phyloP scores from a whole-genome alignment of 208 protist species.

The Leptomonas pyrrhocoris region DNA sequence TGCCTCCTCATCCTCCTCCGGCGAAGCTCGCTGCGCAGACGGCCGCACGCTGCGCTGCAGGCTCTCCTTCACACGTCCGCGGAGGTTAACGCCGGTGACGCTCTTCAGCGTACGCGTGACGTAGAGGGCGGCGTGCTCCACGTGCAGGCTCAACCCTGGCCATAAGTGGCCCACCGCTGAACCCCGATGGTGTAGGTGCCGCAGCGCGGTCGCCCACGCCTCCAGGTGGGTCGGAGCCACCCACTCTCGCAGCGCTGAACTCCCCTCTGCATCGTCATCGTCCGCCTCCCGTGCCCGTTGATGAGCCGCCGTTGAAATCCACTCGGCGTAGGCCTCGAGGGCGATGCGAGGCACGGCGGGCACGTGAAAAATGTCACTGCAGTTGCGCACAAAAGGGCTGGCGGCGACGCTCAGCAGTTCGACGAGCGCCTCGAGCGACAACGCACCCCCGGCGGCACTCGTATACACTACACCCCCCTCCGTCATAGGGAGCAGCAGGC shows the following conservation, averaged over 20 bases:
- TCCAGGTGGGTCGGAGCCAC: slow-evolving; percentile 33
- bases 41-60: background rate
- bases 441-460: background rate
- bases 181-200: slow-evolving; percentile 2
- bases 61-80: slow-evolving; percentile 19
- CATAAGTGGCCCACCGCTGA: background rate
- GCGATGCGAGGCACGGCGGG: background rate
- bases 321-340: slow-evolving; percentile 8
- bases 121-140: slow-evolving; percentile 27
- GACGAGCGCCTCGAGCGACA: slow-evolving; percentile 35
- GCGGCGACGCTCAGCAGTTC: slow-evolving; percentile 28
- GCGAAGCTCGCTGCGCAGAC: background rate
- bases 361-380: slow-evolving; percentile 1
- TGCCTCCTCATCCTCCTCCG: background rate
- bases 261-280: background rate
- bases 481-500: slow-evolving; percentile 13
- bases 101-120: slow-evolving; percentile 22
- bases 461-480: background rate
- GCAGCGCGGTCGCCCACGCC: slow-evolving; percentile 20
- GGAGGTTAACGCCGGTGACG: slow-evolving; percentile 11
- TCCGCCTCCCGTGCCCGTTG: slow-evolving; percentile 5
- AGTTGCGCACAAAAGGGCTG: slow-evolving; percentile 22
- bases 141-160: slow-evolving; percentile 9
- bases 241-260: slow-evolving; percentile 13
- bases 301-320: slow-evolving; percentile 11